phyloP scores from a whole-genome alignment of 2,329 filamentous ascomycete species.

The Sclerotinia nivalis region DNA sequence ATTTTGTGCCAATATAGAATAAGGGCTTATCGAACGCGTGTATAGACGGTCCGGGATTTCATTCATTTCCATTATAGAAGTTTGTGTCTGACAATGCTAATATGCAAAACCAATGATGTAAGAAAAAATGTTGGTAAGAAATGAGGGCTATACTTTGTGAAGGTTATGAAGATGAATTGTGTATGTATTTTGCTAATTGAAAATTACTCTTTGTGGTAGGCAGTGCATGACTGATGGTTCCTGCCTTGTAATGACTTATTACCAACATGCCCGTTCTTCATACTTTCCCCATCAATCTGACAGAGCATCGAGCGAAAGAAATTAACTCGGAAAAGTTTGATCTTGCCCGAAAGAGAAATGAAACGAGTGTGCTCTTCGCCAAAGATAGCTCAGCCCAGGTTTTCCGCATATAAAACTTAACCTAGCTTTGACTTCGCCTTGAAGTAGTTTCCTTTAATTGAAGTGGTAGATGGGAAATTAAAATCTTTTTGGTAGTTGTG shows the following conservation, averaged over 20 bases:
- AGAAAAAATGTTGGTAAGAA: not conserved
- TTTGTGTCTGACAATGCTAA: not conserved
- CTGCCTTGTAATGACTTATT: not conserved
- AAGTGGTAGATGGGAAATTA: too few species aligned
- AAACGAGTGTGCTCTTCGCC: not conserved
- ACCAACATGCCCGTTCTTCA: not conserved
- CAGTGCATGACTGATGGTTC: not conserved
- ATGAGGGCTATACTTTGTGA: too few species aligned
- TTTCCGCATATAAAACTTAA: too few species aligned
- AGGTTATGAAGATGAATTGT: not conserved
- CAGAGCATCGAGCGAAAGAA: not conserved
- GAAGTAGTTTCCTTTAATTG: too few species aligned
- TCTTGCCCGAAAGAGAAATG: not conserved
- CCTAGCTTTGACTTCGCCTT: too few species aligned
- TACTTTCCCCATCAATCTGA: not conserved
- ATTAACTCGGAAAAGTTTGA: not conserved
- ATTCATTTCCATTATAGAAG: not conserved
- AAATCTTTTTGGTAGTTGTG: too few species aligned
- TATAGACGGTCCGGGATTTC: not conserved
- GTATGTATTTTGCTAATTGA: not conserved
- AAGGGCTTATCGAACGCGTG: not conserved
- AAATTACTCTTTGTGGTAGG: not conserved
- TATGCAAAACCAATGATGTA: too few species aligned
- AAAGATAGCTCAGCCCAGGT: not conserved
- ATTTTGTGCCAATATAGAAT: too few species aligned